Conservation (phyloP, 805 yeast species). For the Zygotorulaspora sp. region DNA sequence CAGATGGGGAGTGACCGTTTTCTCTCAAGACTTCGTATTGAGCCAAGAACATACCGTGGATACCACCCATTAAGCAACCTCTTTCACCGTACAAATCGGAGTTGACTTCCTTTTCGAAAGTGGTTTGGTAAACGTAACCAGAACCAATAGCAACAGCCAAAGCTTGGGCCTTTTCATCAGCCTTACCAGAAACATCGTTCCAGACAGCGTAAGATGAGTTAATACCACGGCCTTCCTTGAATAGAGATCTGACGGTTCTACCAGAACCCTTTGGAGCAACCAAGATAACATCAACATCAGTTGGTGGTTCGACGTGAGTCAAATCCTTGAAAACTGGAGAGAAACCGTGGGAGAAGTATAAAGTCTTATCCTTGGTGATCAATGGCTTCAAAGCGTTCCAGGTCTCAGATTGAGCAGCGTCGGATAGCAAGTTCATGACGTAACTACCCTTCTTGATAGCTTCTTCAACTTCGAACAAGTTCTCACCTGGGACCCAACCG, state of each 20-base stretch:
- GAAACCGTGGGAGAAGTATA: constrained; percentile 99
- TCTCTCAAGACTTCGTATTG: constrained; percentile 99
- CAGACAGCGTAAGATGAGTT: constrained; percentile 99
- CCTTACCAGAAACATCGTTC: constrained; percentile 98
- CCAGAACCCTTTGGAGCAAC: constrained; percentile 99
- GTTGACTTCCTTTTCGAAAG: constrained; percentile 98
- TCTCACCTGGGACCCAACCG: constrained; percentile 99
- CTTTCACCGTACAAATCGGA: constrained; percentile 99
- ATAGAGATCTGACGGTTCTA: constrained; percentile 97
- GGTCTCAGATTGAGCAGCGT: constrained; percentile 99
- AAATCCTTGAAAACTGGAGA: constrained; percentile 98
- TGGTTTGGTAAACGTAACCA: constrained; percentile 99
- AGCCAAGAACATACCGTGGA: constrained; percentile 99
- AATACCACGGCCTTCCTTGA: constrained; percentile 99
- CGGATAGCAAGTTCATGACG: constrained; percentile 96
- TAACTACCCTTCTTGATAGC: constrained; percentile 90
- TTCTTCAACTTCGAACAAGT: constrained; percentile 90
- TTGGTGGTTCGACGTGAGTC: constrained; percentile 94
- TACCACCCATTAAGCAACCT: constrained; percentile 99
- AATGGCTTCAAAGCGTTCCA: constrained; percentile 85
- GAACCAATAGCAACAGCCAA: constrained; percentile 98
- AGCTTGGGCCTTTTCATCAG: constrained; percentile 98
- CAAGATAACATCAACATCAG: constrained; percentile 90
- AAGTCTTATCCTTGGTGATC: constrained; percentile 94
- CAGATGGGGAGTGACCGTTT: constrained; percentile 99